Evolutionary conservation across 2,329 filamentous ascomycete genomes (phyloP).

Genomic region (Lachnellula suecica): DNA sequence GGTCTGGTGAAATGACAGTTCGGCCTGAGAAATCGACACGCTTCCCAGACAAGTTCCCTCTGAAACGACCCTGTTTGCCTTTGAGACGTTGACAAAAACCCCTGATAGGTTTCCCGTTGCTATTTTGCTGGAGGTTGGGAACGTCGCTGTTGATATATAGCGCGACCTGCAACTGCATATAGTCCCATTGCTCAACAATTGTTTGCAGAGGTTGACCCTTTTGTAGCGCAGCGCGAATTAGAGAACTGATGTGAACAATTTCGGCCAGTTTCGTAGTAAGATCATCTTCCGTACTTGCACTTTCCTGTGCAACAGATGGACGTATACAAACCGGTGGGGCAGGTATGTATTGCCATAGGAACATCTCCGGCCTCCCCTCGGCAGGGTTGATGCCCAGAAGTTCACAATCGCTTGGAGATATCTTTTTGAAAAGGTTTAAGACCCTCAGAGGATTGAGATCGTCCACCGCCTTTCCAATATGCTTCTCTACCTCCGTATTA

Average conservation of each 20-base stretch:
- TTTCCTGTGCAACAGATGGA: slow-evolving; percentile 91
- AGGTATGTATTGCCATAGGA: slow-evolving; percentile 95
- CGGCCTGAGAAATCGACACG: slow-evolving; percentile 97
- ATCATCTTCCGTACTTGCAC: slow-evolving; percentile 92
- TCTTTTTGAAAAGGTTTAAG: slow-evolving; percentile 86
- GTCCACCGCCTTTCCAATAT: slow-evolving; percentile 88
- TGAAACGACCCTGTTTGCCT: slow-evolving; percentile 95
- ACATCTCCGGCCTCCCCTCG: slow-evolving; percentile 91
- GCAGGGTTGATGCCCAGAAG: slow-evolving; percentile 83
- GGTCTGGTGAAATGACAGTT: slow-evolving; percentile 96
- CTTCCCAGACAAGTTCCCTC: slow-evolving; percentile 95
- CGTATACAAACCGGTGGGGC: slow-evolving; percentile 92
- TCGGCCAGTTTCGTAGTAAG: slow-evolving; percentile 96
- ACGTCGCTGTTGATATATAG: slow-evolving; percentile 98
- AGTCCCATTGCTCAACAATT: slow-evolving; percentile 98
- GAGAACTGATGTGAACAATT: slow-evolving; percentile 87
- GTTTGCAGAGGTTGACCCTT: slow-evolving; percentile 84
- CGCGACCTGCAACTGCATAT: slow-evolving; percentile 88
- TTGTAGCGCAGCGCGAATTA: slow-evolving; percentile 78
- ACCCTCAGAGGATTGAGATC: slow-evolving; percentile 89
- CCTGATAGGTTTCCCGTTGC: slow-evolving; percentile 83
- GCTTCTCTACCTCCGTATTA: slow-evolving; percentile 84
- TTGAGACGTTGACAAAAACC: slow-evolving; percentile 95
- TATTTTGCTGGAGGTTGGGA: slow-evolving; percentile 85
- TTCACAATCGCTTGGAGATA: slow-evolving; percentile 84